Base-by-base conservation (phyloP, 73 alveolate species). In the Durusdinium trenchii region DNA sequence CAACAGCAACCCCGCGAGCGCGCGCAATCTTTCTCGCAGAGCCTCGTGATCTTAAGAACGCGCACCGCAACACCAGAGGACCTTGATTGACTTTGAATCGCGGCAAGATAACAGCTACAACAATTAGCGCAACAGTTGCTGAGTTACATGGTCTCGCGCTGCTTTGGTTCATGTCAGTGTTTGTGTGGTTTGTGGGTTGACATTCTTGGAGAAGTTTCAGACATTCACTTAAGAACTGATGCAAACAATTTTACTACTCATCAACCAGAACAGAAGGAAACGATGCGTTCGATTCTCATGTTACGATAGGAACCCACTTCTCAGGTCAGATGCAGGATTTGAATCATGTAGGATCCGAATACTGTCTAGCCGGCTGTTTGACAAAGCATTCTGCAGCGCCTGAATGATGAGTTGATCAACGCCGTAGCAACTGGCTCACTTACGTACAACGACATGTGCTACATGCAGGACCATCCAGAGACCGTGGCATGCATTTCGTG, bases 221-320 rank as follows among this genome's bases (percentile, higher is more conserved):
- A 64, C 52, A 35, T 89, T 47, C 96, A 89, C 82, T 46, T 89
- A 23, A 36, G 86, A 18, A 46, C 96, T 43, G 96, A 89, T 48
- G 96, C 96, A 0, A 89, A 47, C 86, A 89, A 89, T 18, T 30
- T 89, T 26, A 64, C 96, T 7, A 86, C 95, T 3, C 67, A 50
- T 18, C 35, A 12, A 10, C 95, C 95, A 0, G 95, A 86, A 38
- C 95, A 86, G 60, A 40, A 54, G 62, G 95, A 86, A 42, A 86
- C 95, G 30, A 86, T 57, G 46, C 95, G 57, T 43, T n/a, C 57
- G 95, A 26, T 86, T 18, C 95, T 54, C 26, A 86, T 38, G 95
- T 42, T 86, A 28, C 7, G 95, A 35, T 36, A 86, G 60, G 95
- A 86, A 18, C 61, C 83, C 23, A n/a, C n/a, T 54, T 54, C 32